Percentiles rank a stretch among this genome's conserved stretches.
These are phyloP conservation scores for Durotheca rogersii DNA, from an alignment of 495 filamentous ascomycete genomes.

Conservation along the genomic window DNA sequence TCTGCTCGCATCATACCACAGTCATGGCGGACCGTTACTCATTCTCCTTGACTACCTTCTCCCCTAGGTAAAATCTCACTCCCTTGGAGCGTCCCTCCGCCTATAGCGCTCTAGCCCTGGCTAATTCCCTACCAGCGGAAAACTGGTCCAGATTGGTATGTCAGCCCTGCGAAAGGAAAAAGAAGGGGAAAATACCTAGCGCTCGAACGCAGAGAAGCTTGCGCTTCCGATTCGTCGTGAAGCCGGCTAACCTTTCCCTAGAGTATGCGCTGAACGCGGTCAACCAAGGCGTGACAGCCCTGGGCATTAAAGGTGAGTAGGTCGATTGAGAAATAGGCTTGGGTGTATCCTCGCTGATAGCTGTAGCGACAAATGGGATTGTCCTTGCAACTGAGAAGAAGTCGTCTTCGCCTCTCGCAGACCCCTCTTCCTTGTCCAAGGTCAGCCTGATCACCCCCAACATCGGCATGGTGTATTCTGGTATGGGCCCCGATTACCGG, in stretches of 20 bases:
- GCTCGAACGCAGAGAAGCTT: background rate
- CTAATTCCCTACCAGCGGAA: conserved; percentile 71
- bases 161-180: conserved; percentile 16
- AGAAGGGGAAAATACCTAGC: too few species aligned
- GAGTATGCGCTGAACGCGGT: conserved; percentile 99
- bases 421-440: conserved; percentile 92
- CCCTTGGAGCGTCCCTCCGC: conserved; percentile 15
- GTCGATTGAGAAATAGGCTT: background rate
- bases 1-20: conserved; percentile 5
- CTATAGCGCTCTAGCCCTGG: conserved; percentile 19
- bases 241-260: conserved; percentile 47
- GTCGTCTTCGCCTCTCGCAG: conserved; percentile 92
- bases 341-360: background rate
- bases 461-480: conserved; percentile 99
- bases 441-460: conserved; percentile 97
- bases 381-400: conserved; percentile 99
- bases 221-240: background rate
- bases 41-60: conserved; percentile 99
- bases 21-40: conserved; percentile 98
- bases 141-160: conserved; percentile 83
- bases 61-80: conserved; percentile 76
- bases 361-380: conserved; percentile 90
- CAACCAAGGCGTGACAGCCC: conserved; percentile 96
- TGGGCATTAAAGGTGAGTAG: conserved; percentile 89
- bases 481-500: conserved; percentile 98